Evolutionary conservation across 441 rosid genomes (phyloP).

Genomic region (Corymbia calophylla): DNA sequence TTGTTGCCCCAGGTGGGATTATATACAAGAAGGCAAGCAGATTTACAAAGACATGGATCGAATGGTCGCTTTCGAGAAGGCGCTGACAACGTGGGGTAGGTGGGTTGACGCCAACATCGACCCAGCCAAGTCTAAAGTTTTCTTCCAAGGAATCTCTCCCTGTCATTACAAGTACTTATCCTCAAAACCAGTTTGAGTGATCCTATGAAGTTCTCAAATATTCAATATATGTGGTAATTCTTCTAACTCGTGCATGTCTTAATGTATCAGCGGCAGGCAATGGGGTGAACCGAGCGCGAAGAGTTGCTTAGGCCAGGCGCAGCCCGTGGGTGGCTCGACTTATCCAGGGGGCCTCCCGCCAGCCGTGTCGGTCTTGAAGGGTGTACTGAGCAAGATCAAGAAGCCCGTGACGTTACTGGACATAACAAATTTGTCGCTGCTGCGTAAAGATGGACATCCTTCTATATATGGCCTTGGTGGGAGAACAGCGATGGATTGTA

Average conservation of each 20-base stretch:
- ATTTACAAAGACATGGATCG: slow-evolving; percentile 72
- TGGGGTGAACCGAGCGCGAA: slow-evolving; percentile 69
- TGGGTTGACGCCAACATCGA: slow-evolving; percentile 73
- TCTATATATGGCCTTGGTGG: slow-evolving; percentile 60
- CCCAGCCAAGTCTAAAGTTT: slow-evolving; percentile 50
- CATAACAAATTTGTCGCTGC: slow-evolving; percentile 56
- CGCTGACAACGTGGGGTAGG: slow-evolving; percentile 64
- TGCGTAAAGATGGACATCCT: slow-evolving; percentile 89
- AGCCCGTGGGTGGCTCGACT: slow-evolving; percentile 46
- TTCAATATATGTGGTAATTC: background rate
- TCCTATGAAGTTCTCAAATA: background rate
- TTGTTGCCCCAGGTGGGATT: slow-evolving; percentile 60
- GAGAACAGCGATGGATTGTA: slow-evolving; percentile 51
- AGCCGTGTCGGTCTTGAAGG: slow-evolving; percentile 54
- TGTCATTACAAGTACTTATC: slow-evolving; percentile 72
- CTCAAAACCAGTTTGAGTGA: background rate
- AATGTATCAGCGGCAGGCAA: slow-evolving; percentile 39
- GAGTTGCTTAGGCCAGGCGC: slow-evolving; percentile 54
- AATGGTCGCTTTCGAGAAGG: slow-evolving; percentile 56
- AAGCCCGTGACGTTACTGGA: slow-evolving; percentile 68
- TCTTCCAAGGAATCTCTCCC: slow-evolving; percentile 88
- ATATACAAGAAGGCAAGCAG: slow-evolving; percentile 36
- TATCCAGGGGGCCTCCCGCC: slow-evolving; percentile 76
- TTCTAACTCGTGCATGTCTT: background rate
- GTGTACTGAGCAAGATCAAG: slow-evolving; percentile 31